Percentiles rank a stretch among this genome's conserved stretches.
These are phyloP conservation scores for Cystobasidium ongulense DNA, from an alignment of 768 basidiomycete species.

Conservation along the genomic window DNA sequence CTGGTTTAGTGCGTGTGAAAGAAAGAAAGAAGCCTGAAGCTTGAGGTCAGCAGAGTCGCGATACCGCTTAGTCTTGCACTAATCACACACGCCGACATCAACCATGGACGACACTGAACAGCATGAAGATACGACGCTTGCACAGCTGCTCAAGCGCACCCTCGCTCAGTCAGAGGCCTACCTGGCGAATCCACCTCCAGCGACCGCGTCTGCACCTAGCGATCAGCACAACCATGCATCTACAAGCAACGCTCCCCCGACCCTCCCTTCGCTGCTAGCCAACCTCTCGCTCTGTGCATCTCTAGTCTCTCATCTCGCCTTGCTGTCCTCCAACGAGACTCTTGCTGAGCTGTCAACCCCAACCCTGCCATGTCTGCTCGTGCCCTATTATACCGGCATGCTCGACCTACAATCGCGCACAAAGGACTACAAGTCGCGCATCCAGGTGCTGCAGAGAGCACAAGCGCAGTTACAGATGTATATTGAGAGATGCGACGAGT, in stretches of 20 bases:
- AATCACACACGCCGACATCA: neutral
- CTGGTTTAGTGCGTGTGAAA: neutral
- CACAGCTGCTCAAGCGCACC: conserved; percentile 9
- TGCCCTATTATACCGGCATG: conserved; percentile 62
- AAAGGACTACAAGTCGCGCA: conserved; percentile 55
- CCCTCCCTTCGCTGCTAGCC: conserved; percentile 45
- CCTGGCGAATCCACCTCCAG: neutral
- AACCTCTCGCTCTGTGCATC: conserved; percentile 55
- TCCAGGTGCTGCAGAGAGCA: conserved; percentile 53
- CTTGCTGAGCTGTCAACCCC: conserved; percentile 72
- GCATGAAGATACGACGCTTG: neutral
- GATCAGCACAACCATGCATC: neutral
- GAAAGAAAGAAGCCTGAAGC: neutral
- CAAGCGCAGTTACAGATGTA: conserved; percentile 51
- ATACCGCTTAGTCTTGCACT: neutral
- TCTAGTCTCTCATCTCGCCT: conserved; percentile 55
- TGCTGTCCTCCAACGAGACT: conserved; percentile 77
- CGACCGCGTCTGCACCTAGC: neutral
- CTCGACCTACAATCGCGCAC: conserved; percentile 57
- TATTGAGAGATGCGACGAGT: conserved; percentile 49
- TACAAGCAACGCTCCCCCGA: neutral
- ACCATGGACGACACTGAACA: neutral
- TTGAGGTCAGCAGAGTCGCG: neutral
- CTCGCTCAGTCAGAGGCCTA: neutral
- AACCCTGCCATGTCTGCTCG: conserved; percentile 65